These are phyloP conservation scores for Kalaharituber pfeilii DNA, from an alignment of 2,329 filamentous ascomycete genomes.

Conservation along the genomic window DNA sequence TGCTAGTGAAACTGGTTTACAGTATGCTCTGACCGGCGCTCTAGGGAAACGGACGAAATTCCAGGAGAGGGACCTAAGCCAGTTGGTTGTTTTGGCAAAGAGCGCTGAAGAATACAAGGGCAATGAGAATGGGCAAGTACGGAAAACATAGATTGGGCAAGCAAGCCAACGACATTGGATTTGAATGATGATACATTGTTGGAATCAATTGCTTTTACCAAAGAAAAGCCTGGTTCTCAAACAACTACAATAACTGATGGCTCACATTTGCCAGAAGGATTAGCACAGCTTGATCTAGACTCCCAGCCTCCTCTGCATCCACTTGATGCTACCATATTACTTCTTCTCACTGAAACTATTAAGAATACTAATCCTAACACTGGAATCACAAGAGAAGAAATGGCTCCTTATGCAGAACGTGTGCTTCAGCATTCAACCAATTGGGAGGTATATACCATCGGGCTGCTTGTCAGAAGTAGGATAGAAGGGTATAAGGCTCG, in stretches of 20 bases:
- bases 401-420: constrained; percentile 73
- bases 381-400: constrained; percentile 79
- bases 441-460: constrained; percentile 96
- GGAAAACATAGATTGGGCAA: constrained; percentile 18
- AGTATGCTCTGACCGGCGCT: constrained; percentile 68
- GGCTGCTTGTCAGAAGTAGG: constrained; percentile 69
- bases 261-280: constrained; percentile 39
- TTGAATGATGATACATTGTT: constrained; percentile 87
- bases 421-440: constrained; percentile 81
- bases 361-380: constrained; percentile 76
- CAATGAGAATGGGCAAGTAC: constrained; percentile 10
- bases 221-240: constrained; percentile 26
- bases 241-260: constrained; percentile 28
- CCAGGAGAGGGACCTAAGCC: constrained; percentile 63
- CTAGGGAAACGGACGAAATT: constrained; percentile 72
- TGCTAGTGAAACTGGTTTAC: constrained; percentile 48
- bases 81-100: constrained; percentile 77
- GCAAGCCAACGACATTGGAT: constrained; percentile 49
- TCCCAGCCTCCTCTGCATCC: constrained; percentile 66
- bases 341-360: constrained; percentile 64
- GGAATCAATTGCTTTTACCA: constrained; percentile 64
- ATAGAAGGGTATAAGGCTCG: constrained; percentile 77
- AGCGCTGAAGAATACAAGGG: constrained; percentile 36
- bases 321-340: constrained; percentile 75
- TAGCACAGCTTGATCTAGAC: constrained; percentile 53